These are phyloP conservation scores for Westerdykella aurantiaca DNA, from an alignment of 2,329 filamentous ascomycete genomes.

Conservation along the genomic window DNA sequence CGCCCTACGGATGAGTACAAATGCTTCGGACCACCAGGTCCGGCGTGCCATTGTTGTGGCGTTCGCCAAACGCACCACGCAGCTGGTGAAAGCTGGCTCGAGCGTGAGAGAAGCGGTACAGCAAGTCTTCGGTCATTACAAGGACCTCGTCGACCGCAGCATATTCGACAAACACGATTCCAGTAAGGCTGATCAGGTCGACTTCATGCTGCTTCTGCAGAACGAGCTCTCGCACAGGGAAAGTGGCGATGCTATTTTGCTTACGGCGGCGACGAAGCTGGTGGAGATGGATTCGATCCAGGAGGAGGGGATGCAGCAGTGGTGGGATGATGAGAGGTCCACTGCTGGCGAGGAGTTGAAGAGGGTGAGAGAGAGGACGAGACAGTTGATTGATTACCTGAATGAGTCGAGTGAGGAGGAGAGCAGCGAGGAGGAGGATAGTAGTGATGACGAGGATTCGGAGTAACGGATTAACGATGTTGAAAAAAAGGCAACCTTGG, in stretches of 20 bases:
- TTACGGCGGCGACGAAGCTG: conserved; percentile 75
- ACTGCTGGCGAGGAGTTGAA: conserved; percentile 62
- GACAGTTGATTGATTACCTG: conserved; percentile 73
- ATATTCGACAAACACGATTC: conserved; percentile 52
- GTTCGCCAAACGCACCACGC: conserved; percentile 74
- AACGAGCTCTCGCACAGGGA: conserved; percentile 64
- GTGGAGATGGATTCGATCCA: conserved; percentile 81
- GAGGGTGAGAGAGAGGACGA: conserved; percentile 65
- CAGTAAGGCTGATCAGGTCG: conserved; percentile 65
- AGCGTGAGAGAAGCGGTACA: conserved; percentile 38
- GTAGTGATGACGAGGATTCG: conserved; percentile 45
- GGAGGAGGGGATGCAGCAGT: conserved; percentile 79
- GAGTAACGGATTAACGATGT: conserved; percentile 5
- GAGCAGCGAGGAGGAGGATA: conserved; percentile 57
- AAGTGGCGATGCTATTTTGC: conserved; percentile 62
- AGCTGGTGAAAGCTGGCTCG: conserved; percentile 53
- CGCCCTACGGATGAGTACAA: conserved; percentile 81
- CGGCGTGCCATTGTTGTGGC: conserved; percentile 79
- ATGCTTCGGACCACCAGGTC: conserved; percentile 84
- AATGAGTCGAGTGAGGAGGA: conserved; percentile 68
- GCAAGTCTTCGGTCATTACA: conserved; percentile 46
- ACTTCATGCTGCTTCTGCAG: conserved; percentile 78
- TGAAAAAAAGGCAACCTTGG: too few species aligned
- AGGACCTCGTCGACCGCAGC: conserved; percentile 54
- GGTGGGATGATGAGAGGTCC: conserved; percentile 77